Evolutionary conservation across 805 yeast species (phyloP).

Genomic region (Wickerhamomyces xylosicus): DNA sequence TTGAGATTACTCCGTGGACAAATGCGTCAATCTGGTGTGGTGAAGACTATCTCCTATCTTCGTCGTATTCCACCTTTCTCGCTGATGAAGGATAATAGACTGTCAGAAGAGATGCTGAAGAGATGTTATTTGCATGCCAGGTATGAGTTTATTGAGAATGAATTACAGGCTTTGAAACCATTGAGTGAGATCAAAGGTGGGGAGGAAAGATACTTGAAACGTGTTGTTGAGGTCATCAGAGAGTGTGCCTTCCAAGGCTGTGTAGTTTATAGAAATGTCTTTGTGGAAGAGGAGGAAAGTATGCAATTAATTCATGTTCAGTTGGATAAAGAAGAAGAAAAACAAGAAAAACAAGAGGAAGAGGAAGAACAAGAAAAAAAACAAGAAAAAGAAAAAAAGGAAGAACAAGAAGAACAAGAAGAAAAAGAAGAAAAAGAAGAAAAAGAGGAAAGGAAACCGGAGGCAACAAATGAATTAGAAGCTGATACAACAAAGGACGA

Average conservation of each 20-base stretch:
- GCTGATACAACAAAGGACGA: no score
- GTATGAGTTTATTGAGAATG: conserved; percentile 52
- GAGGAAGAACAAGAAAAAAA: conserved; percentile 1
- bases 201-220: conserved; percentile 54
- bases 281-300: conserved; percentile 29
- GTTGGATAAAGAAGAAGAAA: background rate
- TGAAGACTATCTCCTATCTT: conserved; percentile 70
- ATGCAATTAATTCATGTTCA: no score
- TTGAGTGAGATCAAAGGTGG: conserved; percentile 36
- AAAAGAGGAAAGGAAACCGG: conserved; percentile 6
- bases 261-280: conserved; percentile 54
- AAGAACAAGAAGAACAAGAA: background rate
- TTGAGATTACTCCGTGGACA: conserved; percentile 64
- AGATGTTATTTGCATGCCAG: conserved; percentile 60
- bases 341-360: conserved; percentile 2
- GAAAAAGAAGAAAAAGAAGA: background rate
- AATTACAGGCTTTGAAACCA: conserved; percentile 47
- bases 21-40: conserved; percentile 64
- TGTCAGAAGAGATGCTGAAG: conserved; percentile 28
- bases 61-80: conserved; percentile 52
- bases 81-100: conserved; percentile 8
- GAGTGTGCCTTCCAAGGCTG: conserved; percentile 73
- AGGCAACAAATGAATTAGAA: background rate
- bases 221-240: conserved; percentile 75
- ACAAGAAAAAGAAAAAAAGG: background rate